Evolutionary conservation across 768 basidiomycete genomes (phyloP).

Genomic region (Tylopilus felleus): DNA sequence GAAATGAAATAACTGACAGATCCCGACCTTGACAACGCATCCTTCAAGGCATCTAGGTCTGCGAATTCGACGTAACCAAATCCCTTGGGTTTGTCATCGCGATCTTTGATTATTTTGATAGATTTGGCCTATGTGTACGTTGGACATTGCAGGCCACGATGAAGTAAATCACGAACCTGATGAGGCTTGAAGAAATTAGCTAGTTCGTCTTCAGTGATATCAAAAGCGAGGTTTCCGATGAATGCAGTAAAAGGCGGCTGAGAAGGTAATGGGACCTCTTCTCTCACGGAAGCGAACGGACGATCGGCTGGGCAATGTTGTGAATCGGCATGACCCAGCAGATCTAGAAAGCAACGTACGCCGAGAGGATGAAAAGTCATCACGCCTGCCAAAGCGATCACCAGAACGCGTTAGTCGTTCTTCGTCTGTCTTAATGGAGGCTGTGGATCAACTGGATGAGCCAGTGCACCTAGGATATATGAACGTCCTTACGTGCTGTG

Average conservation of each 20-base stretch:
- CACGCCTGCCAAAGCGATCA: constrained; percentile 55
- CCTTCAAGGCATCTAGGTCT: constrained; percentile 82
- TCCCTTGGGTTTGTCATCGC: constrained; percentile 93
- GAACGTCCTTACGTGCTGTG: constrained; percentile 74
- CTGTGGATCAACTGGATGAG: constrained; percentile 36
- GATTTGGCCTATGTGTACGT: constrained; percentile 57
- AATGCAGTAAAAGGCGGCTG: constrained; percentile 96
- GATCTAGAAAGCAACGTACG: constrained; percentile 41
- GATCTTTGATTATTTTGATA: constrained; percentile 89
- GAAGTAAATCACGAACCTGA: constrained; percentile 41
- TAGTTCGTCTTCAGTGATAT: constrained; percentile 80
- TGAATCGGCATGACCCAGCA: constrained; percentile 8
- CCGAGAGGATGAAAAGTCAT: constrained; percentile 63
- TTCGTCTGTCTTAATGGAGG: constrained; percentile 67
- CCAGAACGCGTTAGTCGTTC: constrained; percentile 46
- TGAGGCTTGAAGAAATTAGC: constrained; percentile 72
- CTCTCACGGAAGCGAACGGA: constrained; percentile 58
- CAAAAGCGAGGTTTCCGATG: constrained; percentile 93
- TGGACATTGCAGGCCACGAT: background rate
- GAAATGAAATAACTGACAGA: constrained; percentile 45
- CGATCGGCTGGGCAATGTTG: constrained; percentile 47
- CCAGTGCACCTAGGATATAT: constrained; percentile 3
- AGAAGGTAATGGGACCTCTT: constrained; percentile 95
- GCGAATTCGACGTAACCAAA: constrained; percentile 97
- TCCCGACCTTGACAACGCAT: constrained; percentile 70